Evolutionary conservation across 1,139 yeast genomes (phyloP).

Genomic region (Blastobotrys ciferrii): DNA sequence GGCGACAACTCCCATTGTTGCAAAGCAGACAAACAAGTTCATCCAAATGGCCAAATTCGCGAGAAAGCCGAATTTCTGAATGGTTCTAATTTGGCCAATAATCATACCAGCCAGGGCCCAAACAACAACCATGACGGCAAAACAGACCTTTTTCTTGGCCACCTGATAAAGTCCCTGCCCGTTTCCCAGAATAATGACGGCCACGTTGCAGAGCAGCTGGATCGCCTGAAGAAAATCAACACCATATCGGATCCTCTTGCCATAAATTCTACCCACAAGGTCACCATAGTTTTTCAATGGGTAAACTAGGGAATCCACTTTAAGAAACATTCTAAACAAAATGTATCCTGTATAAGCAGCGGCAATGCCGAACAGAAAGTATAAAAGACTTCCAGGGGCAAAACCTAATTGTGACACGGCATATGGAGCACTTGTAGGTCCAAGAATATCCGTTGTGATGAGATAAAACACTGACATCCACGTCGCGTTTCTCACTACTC

Average conservation of each 20-base stretch:
- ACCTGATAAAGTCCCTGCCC: conserved; percentile 46
- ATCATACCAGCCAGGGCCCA: conserved; percentile 46
- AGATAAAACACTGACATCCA: conserved; percentile 43
- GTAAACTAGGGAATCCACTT: conserved; percentile 42
- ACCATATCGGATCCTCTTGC: conserved; percentile 34
- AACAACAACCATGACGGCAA: conserved; percentile 41
- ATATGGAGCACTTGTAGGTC: conserved; percentile 47
- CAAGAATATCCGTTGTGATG: conserved; percentile 48
- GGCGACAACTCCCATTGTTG: conserved; percentile 44
- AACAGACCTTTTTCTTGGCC: conserved; percentile 41
- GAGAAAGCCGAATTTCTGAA: conserved; percentile 42
- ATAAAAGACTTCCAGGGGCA: conserved; percentile 45
- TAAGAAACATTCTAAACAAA: conserved; percentile 36
- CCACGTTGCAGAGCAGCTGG: conserved; percentile 45
- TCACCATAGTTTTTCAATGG: conserved; percentile 45
- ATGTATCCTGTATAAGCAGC: conserved; percentile 44
- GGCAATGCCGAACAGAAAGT: conserved; percentile 40
- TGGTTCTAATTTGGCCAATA: conserved; percentile 43
- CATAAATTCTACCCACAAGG: conserved; percentile 41
- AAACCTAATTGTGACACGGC: conserved; percentile 45
- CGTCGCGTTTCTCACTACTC: conserved; percentile 36
- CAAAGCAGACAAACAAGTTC: conserved; percentile 42
- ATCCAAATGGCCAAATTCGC: conserved; percentile 49
- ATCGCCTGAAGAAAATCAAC: conserved; percentile 42
- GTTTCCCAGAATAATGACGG: conserved; percentile 42